Conservation (phyloP, 1,284 basidiomycete species). For the Moniliophthora roreri region DNA sequence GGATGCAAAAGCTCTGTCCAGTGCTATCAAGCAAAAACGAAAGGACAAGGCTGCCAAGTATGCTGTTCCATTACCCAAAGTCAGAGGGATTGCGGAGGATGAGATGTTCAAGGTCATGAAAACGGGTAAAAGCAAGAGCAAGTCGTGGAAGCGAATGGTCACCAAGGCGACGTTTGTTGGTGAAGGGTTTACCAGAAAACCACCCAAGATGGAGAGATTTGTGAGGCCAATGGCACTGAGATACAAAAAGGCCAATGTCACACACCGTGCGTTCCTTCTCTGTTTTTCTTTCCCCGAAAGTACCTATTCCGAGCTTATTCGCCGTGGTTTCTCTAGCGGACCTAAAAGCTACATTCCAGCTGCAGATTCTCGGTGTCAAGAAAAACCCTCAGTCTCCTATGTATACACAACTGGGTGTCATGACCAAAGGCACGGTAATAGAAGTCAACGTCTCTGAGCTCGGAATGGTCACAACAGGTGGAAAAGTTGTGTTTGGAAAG, state of each 20-base stretch:
- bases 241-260: slow-evolving; percentile 98
- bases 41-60: slow-evolving; percentile 99
- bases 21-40: slow-evolving; percentile 97
- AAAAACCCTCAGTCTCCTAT: slow-evolving; percentile 99
- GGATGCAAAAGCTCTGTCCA: slow-evolving; percentile 97
- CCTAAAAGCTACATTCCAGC: slow-evolving; percentile 97
- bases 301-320: slow-evolving; percentile 7
- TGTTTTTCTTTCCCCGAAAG: not conserved
- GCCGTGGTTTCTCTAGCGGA: slow-evolving; percentile 61
- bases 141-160: slow-evolving; percentile 99
- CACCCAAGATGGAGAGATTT: slow-evolving; percentile 99
- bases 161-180: slow-evolving; percentile 99
- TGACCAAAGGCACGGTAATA: slow-evolving; percentile 98
- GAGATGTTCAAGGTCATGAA: slow-evolving; percentile 99
- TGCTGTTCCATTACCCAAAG: slow-evolving; percentile 95
- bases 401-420: slow-evolving; percentile 93
- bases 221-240: slow-evolving; percentile 96
- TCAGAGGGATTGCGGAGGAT: slow-evolving; percentile 97
- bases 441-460: slow-evolving; percentile 98
- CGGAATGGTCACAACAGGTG: slow-evolving; percentile 98
- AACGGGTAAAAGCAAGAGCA: slow-evolving; percentile 96
- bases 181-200: slow-evolving; percentile 97
- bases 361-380: slow-evolving; percentile 98
- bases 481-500: slow-evolving; percentile 90
- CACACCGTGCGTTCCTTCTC: slow-evolving; percentile 79